Base-by-base conservation (phyloP, 441 rosid species). In the Mallotus repandus region DNA sequence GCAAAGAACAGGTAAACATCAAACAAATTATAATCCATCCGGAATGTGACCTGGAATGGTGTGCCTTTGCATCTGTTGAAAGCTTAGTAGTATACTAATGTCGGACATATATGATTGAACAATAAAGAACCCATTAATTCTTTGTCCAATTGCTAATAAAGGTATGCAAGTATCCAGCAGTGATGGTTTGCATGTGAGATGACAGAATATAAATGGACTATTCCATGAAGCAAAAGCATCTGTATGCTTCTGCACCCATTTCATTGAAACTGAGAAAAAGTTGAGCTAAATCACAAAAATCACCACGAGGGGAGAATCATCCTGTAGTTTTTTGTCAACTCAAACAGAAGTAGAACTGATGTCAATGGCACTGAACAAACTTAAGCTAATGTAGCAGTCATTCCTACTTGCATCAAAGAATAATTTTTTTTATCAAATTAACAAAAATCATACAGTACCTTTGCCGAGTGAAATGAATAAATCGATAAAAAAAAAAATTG, bases 341-440 rank as follows among this genome's bases (percentile, higher is more conserved):
- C 99, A 70, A 94, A 94, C 73, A 94, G 78, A 72, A 92, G 91
- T 71, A 95, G 82, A 72, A 94, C 95, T 49, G 98, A 95, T 70
- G 99, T 95, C 89, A 95, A 83, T 14, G 99, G 99, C 49, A 92
- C 99, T 9, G 99, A 95, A 85, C 99, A 95, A 78, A 92, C 96
- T 74, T 97, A 95, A 80, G 99, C 99, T 69, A 95, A 81, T 35
- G 99, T 90, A 61, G 99, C 99, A 78, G 99, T 98, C 99, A 95
- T 95, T 80, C 99, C 98, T 71, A 95, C 97, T 98, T 95, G 84
- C 78, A 84, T 66, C 63, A 75, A 70, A 68, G 78, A 64, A 61
- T 60, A 52, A 68, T 72, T 63, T 65, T 71, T 29, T 75, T 62
- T 66, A 69, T 67, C 66, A 75, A 50, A 77, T 66, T 32, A 69